Conservation (phyloP, 2,329 filamentous ascomycete genomes). For the Parastagonospora avenae region DNA sequence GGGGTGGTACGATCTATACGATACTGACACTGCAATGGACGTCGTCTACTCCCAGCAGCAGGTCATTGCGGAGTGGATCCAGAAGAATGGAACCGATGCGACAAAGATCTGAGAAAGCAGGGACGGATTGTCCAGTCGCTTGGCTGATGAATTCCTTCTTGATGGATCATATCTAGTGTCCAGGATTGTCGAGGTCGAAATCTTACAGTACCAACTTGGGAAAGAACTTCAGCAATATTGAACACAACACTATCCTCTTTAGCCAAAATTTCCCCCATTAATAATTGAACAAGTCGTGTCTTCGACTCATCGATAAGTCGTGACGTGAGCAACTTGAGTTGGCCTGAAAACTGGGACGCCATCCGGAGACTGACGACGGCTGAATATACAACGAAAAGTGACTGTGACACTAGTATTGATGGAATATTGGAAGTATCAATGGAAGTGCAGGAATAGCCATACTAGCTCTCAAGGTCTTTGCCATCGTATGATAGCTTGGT, state of each 20-base stretch:
- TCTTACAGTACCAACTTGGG: too few relatives aligned
- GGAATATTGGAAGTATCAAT: conserved; percentile 3
- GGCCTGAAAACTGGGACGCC: too few relatives aligned
- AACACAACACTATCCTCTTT: too few relatives aligned
- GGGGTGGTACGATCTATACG: conserved; percentile 50
- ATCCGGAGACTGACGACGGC: background rate
- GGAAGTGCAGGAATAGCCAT: conserved; percentile 4
- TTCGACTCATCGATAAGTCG: too few relatives aligned
- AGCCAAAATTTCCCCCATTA: too few relatives aligned
- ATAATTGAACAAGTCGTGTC: too few relatives aligned
- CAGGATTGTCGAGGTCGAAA: too few relatives aligned
- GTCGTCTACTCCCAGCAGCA: conserved; percentile 43
- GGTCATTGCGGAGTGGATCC: conserved; percentile 35
- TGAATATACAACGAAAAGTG: background rate
- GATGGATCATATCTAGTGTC: background rate
- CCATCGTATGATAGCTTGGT: conserved; percentile 9
- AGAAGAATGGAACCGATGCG: background rate
- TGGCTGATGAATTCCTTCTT: background rate
- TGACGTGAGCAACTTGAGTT: too few relatives aligned
- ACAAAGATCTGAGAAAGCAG: background rate
- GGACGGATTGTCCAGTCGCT: background rate
- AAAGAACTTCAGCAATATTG: too few relatives aligned
- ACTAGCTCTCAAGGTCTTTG: conserved; percentile 7
- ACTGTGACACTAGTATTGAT: conserved; percentile 1
- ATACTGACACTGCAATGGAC: conserved; percentile 46